These are phyloP conservation scores for Lycium ferocissimum DNA, from an alignment of 257 asterid genomes.

Conservation along the genomic window DNA sequence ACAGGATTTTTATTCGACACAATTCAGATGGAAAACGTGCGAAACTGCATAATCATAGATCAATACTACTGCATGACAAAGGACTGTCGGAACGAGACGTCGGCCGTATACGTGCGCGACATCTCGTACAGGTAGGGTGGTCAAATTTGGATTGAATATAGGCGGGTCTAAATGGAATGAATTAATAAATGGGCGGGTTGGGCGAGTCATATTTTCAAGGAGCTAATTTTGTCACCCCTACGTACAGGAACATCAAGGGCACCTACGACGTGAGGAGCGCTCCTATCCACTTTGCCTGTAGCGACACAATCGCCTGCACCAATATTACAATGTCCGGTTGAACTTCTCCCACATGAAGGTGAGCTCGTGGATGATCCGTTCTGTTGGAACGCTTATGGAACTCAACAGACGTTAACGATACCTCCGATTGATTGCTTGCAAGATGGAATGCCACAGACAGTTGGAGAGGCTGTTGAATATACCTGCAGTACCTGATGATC, in stretches of 20 bases:
- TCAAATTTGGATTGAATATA: too few species aligned
- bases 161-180: too few species aligned
- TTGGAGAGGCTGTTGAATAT: constrained; percentile 48
- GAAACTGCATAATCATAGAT: constrained; percentile 83
- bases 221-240: too few species aligned
- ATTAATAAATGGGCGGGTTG: too few species aligned
- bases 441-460: constrained; percentile 70
- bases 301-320: constrained; percentile 85
- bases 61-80: constrained; percentile 89
- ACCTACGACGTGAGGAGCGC: constrained; percentile 86
- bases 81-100: constrained; percentile 78
- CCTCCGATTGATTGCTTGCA: constrained; percentile 89
- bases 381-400: constrained; percentile 94
- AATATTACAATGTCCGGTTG: constrained; percentile 96
- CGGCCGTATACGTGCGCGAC: constrained; percentile 73
- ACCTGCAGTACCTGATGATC: constrained; percentile 49
- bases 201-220: too few species aligned
- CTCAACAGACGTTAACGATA: constrained; percentile 83
- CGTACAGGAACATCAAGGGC: constrained; percentile 78
- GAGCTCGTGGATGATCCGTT: constrained; percentile 89
- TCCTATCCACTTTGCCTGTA: constrained; percentile 95
- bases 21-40: constrained; percentile 89
- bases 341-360: constrained; percentile 79
- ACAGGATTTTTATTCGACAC: constrained; percentile 72
- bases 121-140: constrained; percentile 46